Evolutionary conservation across 1,284 basidiomycete species (phyloP).

Genomic region (Porogramme epimiltina): DNA sequence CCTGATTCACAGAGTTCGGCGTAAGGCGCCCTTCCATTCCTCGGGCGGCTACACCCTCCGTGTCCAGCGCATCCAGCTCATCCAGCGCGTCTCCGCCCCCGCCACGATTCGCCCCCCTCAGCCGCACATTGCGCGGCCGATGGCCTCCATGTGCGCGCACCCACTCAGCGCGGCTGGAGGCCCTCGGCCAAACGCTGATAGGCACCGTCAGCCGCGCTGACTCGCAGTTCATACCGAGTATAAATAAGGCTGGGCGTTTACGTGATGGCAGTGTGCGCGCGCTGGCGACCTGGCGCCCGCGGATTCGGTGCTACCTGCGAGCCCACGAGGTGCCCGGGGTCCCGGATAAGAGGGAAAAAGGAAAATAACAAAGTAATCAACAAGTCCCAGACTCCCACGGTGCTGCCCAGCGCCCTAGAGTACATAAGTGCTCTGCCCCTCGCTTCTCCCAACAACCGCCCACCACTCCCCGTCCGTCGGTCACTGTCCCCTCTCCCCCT

Average conservation of each 20-base stretch:
- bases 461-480: conserved; percentile 23
- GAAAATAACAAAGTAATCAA: conserved; percentile 22
- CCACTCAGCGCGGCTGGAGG: no score
- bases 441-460: conserved; percentile 27
- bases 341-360: conserved; percentile 20
- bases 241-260: conserved; percentile 14
- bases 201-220: no score
- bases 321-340: conserved; percentile 16
- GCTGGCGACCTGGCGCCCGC: conserved; percentile 7
- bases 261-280: conserved; percentile 17
- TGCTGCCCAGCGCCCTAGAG: conserved; percentile 32
- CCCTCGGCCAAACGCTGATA: no score
- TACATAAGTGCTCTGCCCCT: conserved; percentile 34
- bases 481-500: conserved; percentile 18
- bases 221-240: background rate
- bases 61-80: background rate
- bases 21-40: conserved; percentile 24
- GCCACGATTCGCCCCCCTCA: no score
- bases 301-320: conserved; percentile 12
- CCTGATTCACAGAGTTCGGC: conserved; percentile 12
- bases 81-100: no score
- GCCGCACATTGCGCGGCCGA: no score
- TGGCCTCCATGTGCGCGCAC: no score
- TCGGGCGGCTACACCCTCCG: conserved; percentile 11
- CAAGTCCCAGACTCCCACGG: conserved; percentile 27